A percentile compares a stretch with the other conserved stretches of the same genome.
These are phyloP conservation scores for Puccinia novopanici DNA, from an alignment of 1,284 basidiomycete species.

Conservation along the genomic window DNA sequence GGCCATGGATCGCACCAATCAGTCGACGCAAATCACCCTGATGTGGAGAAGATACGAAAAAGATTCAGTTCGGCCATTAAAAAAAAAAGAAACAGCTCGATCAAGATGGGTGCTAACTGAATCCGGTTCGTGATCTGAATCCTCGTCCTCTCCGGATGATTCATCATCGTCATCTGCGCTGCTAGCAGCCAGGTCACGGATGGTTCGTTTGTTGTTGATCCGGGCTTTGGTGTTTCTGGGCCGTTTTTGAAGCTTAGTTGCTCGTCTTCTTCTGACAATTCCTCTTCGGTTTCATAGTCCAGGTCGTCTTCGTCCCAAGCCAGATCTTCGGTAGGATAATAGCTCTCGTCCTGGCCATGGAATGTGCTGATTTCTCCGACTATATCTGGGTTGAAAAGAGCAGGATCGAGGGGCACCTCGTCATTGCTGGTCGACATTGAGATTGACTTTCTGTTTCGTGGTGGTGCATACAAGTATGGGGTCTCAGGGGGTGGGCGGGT, in stretches of 20 bases:
- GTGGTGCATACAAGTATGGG: conserved; percentile 19
- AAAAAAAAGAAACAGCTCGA: not conserved
- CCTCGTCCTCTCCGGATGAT: conserved; percentile 14
- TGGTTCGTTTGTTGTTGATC: conserved; percentile 17
- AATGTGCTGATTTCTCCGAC: conserved; percentile 8
- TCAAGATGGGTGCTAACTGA: conserved; percentile 10
- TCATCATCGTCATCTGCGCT: conserved; percentile 29
- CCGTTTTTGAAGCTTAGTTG: not conserved
- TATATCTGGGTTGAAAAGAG: conserved; percentile 46
- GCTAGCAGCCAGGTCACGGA: conserved; percentile 16
- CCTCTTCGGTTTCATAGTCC: conserved; percentile 32
- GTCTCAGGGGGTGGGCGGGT: not conserved
- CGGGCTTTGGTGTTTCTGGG: not conserved
- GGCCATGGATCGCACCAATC: conserved; percentile 39
- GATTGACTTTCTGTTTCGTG: not conserved
- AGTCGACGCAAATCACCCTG: conserved; percentile 38
- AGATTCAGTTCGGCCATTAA: not conserved
- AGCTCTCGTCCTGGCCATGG: not conserved
- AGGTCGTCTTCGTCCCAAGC: conserved; percentile 20
- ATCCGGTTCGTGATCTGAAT: conserved; percentile 34
- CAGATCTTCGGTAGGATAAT: conserved; percentile 23
- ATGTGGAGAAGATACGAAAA: not conserved
- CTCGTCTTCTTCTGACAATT: conserved; percentile 18
- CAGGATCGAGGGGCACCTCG: conserved; percentile 28
- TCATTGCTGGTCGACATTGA: not conserved